A percentile compares a stretch with the other conserved stretches of the same genome.
phyloP scores from a whole-genome alignment of 73 alveolate species.

The Paramecium tetraurelia region DNA sequence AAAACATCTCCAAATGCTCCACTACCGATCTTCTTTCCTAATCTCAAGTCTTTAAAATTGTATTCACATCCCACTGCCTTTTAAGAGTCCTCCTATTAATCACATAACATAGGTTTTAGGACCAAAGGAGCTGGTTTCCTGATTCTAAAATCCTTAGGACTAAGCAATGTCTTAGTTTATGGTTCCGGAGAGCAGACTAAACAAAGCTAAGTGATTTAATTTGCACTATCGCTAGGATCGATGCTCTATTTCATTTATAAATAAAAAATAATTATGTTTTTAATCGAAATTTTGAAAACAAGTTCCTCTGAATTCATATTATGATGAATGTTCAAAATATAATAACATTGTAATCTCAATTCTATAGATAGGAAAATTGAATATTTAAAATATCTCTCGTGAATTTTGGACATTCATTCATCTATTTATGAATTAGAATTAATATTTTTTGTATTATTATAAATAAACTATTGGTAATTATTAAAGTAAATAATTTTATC shows the following conservation, averaged over 20 bases:
- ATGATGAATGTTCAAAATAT: too few relatives aligned
- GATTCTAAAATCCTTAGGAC: neutral
- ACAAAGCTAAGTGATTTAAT: neutral
- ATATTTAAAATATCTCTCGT: too few relatives aligned
- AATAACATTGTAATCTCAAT: too few relatives aligned
- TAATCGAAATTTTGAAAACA: neutral
- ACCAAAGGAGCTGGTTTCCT: neutral
- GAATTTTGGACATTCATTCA: too few relatives aligned
- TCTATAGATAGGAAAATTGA: too few relatives aligned
- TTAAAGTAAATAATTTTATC: neutral
- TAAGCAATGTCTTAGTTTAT: neutral
- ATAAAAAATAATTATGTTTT: neutral
- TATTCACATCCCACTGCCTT: neutral
- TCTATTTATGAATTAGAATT: neutral
- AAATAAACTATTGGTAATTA: neutral
- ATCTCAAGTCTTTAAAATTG: neutral
- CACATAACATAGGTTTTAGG: neutral
- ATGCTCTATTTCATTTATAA: neutral
- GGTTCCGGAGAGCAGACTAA: neutral
- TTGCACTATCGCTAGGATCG: neutral
- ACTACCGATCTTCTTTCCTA: neutral
- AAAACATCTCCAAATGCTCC: conserved; percentile 41
- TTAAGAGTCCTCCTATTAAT: neutral
- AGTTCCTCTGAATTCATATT: neutral
- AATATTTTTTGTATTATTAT: too few relatives aligned